phyloP scores from a whole-genome alignment of 2,329 filamentous ascomycete genomes.

The Xylariaceae sp. region DNA sequence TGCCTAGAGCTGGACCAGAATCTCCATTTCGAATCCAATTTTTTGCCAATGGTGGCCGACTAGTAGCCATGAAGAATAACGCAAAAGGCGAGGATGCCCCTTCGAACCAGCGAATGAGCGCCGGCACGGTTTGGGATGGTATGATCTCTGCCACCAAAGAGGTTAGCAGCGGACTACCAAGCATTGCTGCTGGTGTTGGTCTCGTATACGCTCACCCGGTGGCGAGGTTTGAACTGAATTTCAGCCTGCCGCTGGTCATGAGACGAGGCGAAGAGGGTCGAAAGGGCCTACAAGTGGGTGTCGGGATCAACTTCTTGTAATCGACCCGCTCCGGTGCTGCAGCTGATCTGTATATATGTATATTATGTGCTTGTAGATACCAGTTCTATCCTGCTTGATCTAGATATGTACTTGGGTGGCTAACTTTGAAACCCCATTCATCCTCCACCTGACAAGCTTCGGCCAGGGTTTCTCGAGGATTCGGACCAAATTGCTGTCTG shows the following conservation, averaged over 20 bases:
- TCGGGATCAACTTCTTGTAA: slow-evolving; percentile 93
- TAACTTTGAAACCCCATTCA: too few species aligned
- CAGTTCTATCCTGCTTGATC: too few species aligned
- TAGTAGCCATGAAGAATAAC: slow-evolving; percentile 68
- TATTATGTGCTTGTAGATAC: too few species aligned
- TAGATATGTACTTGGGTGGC: too few species aligned
- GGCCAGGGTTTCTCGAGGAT: too few species aligned
- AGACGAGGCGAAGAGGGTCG: slow-evolving; percentile 80
- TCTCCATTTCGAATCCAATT: slow-evolving; percentile 83
- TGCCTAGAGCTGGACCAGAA: slow-evolving; percentile 76
- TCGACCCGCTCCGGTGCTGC: too few species aligned
- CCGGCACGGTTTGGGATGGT: slow-evolving; percentile 45
- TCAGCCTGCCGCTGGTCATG: slow-evolving; percentile 79
- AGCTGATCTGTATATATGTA: too few species aligned
- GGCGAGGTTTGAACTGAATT: slow-evolving; percentile 93
- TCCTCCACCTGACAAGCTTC: too few species aligned
- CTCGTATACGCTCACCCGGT: slow-evolving; percentile 93
- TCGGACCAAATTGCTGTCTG: too few species aligned
- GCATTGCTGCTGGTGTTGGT: slow-evolving; percentile 80
- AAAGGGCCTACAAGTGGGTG: slow-evolving; percentile 92
- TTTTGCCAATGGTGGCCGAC: slow-evolving; percentile 84
- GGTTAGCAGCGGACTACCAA: slow-evolving; percentile 72
- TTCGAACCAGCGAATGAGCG: slow-evolving; percentile 29
- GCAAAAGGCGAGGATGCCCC: slow-evolving; percentile 40
- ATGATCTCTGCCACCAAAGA: slow-evolving; percentile 63